Evolutionary conservation across 768 basidiomycete genomes (phyloP), one percentile per base, ranked within the genome.

Genomic region (Phaffia tasmanica): DNA sequence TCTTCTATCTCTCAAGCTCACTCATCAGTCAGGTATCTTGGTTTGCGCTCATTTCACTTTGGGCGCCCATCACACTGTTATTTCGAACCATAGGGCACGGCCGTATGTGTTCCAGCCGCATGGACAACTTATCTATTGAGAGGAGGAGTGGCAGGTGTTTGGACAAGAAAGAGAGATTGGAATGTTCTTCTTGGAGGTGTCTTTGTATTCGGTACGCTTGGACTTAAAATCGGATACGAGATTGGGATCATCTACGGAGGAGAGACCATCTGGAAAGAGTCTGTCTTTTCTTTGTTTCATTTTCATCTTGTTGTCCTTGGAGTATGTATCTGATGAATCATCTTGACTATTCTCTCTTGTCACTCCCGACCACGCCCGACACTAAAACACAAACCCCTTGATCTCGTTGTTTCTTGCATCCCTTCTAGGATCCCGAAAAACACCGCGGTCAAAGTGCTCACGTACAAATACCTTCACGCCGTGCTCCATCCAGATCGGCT

Each of bases 101-200:
- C 30, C 14, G 8, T 60, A 15, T 11, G 18, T 9, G 3, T 23
- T 5, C 6, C 58, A 19, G 58, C 18, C 23, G 58, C 21, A 6
- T 60, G 58, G 58, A 60, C 58, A 23, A 60, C 58, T 18, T 60
- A 14, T 18, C 35, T 60, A n/a, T 47, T 32, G 16, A 35, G 29
- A 14, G 58, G 58, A 30, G 58, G 58, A 30, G 16, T 47, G 18
- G 1, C 23, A 16, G 58, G 58, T 47, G 23, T 21, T 19, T 60
- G 58, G 58, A 60, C 58, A 47, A 23, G 23, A 19, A 5, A 23
- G 21, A 30, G 58, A 23, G 32, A 60, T 47, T 3, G 3, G 35
- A 4, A 19, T 3, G 15, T 47, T 14, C 11, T 60, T 25, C 35
- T 46, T 16, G 14, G 42, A 7, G 58, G 58, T 23, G 8, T 4